Percentiles rank a stretch among this genome's conserved stretches.
phyloP scores from a whole-genome alignment of 176 grass and related monocot genomes.

The Thinopyrum elongatum region DNA sequence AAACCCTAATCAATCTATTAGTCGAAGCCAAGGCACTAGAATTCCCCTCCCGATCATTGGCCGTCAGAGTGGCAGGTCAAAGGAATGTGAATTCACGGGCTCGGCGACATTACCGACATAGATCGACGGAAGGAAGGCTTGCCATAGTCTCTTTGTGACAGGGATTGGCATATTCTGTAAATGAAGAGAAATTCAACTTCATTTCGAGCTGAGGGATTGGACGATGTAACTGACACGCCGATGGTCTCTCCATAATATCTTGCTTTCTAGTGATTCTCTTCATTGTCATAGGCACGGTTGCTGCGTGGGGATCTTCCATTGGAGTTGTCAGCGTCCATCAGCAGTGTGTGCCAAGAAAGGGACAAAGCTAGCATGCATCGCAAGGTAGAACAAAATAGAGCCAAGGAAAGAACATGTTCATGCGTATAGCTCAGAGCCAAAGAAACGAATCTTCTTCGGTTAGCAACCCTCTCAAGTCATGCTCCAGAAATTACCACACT shows the following conservation, averaged over 20 bases:
- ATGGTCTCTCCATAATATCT: background rate
- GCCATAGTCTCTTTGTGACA: too few species aligned
- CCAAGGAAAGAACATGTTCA: background rate
- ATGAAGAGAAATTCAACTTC: too few species aligned
- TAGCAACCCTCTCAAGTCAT: background rate
- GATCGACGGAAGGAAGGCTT: too few species aligned
- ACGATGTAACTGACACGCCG: background rate
- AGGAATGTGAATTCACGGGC: too few species aligned
- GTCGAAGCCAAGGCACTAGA: too few species aligned
- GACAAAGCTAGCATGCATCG: slow-evolving; percentile 35
- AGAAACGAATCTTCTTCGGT: slow-evolving; percentile 63
- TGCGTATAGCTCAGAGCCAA: slow-evolving; percentile 31
- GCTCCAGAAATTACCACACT: background rate
- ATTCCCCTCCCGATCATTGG: too few species aligned
- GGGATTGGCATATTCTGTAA: too few species aligned
- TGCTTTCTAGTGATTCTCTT: background rate
- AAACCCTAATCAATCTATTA: too few species aligned
- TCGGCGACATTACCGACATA: too few species aligned
- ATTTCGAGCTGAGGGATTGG: too few species aligned
- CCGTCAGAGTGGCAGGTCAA: too few species aligned
- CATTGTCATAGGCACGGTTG: background rate
- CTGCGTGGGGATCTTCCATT: background rate
- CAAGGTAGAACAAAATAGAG: slow-evolving; percentile 28
- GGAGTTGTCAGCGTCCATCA: background rate
- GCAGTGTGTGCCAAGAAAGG: slow-evolving; percentile 55